A percentile compares a stretch with the other conserved stretches of the same genome.
Evolutionary conservation across 2,329 filamentous ascomycete genomes (phyloP).

Genomic region (Fusarium sp.): DNA sequence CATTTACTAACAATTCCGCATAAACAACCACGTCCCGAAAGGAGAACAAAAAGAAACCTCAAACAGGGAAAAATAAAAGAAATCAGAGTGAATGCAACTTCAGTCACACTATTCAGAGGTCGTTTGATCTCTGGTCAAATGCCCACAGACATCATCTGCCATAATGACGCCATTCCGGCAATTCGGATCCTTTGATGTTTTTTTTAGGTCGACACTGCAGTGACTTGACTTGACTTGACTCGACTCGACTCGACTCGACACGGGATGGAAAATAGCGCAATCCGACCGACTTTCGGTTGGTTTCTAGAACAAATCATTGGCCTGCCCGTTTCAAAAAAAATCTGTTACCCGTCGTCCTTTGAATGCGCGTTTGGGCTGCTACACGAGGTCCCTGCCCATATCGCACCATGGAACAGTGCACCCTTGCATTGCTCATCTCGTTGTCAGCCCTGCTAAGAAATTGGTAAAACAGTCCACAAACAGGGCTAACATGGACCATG

Average conservation of each 20-base stretch:
- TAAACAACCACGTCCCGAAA: neutral
- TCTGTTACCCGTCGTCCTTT: neutral
- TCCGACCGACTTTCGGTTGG: neutral
- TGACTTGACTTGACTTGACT: neutral
- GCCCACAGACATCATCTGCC: constrained; percentile 4
- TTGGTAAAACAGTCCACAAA: neutral
- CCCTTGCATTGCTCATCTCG: neutral
- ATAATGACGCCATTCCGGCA: constrained; percentile 6
- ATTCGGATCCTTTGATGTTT: neutral
- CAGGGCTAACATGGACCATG: neutral
- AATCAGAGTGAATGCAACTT: neutral
- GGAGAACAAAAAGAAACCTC: neutral
- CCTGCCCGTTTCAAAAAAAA: neutral
- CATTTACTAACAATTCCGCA: neutral
- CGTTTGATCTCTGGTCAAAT: neutral
- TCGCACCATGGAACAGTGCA: neutral
- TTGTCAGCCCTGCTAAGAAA: constrained; percentile 9
- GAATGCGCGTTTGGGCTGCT: neutral
- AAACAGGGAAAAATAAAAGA: neutral
- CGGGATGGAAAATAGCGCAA: neutral
- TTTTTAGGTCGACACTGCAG: neutral
- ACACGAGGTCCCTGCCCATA: neutral
- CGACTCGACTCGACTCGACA: neutral
- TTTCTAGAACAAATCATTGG: constrained; percentile 10
- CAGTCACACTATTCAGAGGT: neutral